Percentiles rank a stretch among this genome's conserved stretches.
Conservation (phyloP, 2,329 filamentous ascomycete species). For the Blumeriella jaapii region DNA sequence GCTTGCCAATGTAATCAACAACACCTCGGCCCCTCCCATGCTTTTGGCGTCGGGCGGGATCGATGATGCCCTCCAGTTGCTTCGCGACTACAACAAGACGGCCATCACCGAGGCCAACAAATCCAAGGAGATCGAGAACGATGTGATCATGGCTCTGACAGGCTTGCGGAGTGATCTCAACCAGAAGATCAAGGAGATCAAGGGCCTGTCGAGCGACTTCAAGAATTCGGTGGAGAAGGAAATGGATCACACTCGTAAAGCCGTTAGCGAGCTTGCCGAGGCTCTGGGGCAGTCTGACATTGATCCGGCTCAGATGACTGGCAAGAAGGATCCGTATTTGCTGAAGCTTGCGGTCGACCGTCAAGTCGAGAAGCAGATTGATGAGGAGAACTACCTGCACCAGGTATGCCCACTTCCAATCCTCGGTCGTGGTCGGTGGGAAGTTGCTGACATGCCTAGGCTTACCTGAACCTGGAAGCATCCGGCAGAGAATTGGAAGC, state of each 20-base stretch:
- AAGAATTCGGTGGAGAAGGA: slow-evolving; percentile 95
- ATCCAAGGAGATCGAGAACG: slow-evolving; percentile 78
- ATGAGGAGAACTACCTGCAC: slow-evolving; percentile 96
- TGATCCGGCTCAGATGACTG: slow-evolving; percentile 62
- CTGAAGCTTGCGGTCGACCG: slow-evolving; percentile 76
- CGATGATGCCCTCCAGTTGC: slow-evolving; percentile 70
- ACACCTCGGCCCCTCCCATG: slow-evolving; percentile 58
- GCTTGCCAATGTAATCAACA: slow-evolving; percentile 74
- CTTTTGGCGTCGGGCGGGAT: slow-evolving; percentile 79
- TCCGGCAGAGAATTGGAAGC: slow-evolving; percentile 92
- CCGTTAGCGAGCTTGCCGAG: slow-evolving; percentile 72
- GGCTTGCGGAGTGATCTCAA: slow-evolving; percentile 79
- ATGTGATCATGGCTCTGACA: slow-evolving; percentile 79
- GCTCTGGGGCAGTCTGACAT: slow-evolving; percentile 67
- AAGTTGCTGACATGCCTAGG: slow-evolving; percentile 38
- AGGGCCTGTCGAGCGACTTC: slow-evolving; percentile 84
- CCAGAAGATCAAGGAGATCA: slow-evolving; percentile 98
- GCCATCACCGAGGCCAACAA: slow-evolving; percentile 74
- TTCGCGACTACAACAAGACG: slow-evolving; percentile 74
- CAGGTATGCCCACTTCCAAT: slow-evolving; percentile 43
- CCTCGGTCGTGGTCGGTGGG: background rate
- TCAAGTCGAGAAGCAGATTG: slow-evolving; percentile 83
- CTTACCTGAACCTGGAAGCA: slow-evolving; percentile 86
- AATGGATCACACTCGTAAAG: slow-evolving; percentile 71
- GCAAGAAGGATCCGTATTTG: slow-evolving; percentile 87